Evolutionary conservation across 2,329 filamentous ascomycete species (phyloP).

Genomic region (Ascochyta lentis): DNA sequence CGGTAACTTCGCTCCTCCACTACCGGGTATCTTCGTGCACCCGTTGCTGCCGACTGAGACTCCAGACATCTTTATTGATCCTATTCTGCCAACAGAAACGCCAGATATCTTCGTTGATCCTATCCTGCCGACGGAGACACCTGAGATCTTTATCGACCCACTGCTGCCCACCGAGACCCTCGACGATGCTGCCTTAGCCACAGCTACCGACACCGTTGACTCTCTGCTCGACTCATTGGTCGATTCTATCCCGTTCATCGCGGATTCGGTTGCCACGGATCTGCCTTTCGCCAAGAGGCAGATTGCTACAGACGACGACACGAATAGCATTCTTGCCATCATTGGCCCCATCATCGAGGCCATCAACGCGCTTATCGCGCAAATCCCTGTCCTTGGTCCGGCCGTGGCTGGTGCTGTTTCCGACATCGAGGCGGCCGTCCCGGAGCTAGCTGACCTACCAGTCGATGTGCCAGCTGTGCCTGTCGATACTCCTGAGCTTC

Average conservation of each 20-base stretch:
- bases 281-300: constrained; percentile 6
- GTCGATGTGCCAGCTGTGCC: neutral
- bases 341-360: constrained; percentile 3
- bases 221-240: neutral
- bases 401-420: neutral
- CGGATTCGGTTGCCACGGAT: neutral
- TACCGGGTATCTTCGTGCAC: constrained; percentile 1
- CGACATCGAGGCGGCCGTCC: neutral
- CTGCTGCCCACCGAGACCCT: neutral
- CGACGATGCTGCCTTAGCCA: neutral
- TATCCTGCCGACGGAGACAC: too few relatives aligned
- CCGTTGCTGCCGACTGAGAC: constrained; percentile 4
- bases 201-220: neutral
- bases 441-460: neutral
- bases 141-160: too few relatives aligned
- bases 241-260: neutral
- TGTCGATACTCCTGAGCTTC: neutral
- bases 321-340: neutral
- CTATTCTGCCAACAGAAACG: neutral
- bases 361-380: neutral
- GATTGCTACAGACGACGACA: neutral
- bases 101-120: neutral
- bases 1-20: constrained; percentile 2
- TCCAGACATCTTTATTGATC: constrained; percentile 3
- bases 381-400: neutral